Evolutionary conservation across 768 basidiomycete genomes (phyloP).

Genomic region (Macrolepiota dolichaula): DNA sequence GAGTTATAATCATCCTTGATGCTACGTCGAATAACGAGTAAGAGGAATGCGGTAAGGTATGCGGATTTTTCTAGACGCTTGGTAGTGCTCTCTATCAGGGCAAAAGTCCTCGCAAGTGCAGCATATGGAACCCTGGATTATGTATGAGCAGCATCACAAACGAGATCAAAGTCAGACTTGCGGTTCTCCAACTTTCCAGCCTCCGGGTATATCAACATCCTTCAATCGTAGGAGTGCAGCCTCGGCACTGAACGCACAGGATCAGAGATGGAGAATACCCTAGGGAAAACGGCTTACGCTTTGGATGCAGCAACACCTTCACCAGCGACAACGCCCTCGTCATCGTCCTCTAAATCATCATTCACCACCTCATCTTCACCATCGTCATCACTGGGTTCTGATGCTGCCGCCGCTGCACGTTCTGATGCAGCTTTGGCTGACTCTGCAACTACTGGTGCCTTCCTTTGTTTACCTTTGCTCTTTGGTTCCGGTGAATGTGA

Average conservation of each 20-base stretch:
- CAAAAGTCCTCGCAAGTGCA: conserved; percentile 85
- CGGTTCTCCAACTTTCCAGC: conserved; percentile 86
- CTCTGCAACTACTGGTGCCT: conserved; percentile 12
- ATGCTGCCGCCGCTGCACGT: conserved; percentile 12
- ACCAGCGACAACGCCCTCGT: conserved; percentile 16
- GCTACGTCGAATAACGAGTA: conserved; percentile 87
- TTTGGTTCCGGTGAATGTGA: conserved; percentile 2
- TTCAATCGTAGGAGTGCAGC: conserved; percentile 54
- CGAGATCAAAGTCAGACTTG: conserved; percentile 36
- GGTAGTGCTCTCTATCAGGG: conserved; percentile 89
- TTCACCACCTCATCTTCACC: conserved; percentile 28
- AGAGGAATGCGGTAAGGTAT: conserved; percentile 82
- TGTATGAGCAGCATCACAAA: background rate
- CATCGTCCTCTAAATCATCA: conserved; percentile 20
- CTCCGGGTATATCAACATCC: conserved; percentile 75
- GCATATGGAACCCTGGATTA: conserved; percentile 83
- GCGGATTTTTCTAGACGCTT: conserved; percentile 93
- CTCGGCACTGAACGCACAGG: conserved; percentile 50
- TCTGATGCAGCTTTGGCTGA: conserved; percentile 25
- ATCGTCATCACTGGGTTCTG: conserved; percentile 22
- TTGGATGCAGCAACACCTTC: conserved; percentile 52
- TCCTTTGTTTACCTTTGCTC: conserved; percentile 18
- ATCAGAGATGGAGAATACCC: background rate
- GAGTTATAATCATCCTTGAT: conserved; percentile 69
- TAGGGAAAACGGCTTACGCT: conserved; percentile 38